phyloP scores from a whole-genome alignment of 148 eudicot genomes.

The Camellia japonica region DNA sequence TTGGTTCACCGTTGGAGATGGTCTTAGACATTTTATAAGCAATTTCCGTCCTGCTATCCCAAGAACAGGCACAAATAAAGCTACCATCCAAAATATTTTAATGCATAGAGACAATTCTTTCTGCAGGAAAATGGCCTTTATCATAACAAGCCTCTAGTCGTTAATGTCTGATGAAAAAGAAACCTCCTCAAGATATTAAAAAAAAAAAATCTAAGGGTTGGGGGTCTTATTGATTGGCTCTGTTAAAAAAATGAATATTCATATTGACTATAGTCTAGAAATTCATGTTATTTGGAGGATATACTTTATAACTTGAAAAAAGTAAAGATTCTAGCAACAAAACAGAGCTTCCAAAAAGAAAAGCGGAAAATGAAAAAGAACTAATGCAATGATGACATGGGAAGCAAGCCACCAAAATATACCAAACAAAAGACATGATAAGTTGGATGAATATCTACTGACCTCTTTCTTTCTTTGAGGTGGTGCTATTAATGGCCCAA shows the following conservation, averaged over 20 bases:
- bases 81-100: not conserved
- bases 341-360: not conserved
- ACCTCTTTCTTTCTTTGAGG: slow-evolving; percentile 95
- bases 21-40: not conserved
- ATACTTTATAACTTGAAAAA: not conserved
- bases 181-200: not conserved
- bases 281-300: not conserved
- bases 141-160: not conserved
- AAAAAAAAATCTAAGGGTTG: not conserved
- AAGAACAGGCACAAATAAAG: not conserved
- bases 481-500: slow-evolving; percentile 58
- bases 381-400: not conserved
- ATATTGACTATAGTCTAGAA: not conserved
- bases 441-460: slow-evolving; percentile 11
- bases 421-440: not conserved
- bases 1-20: too few relatives aligned
- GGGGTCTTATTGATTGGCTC: not conserved
- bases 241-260: not conserved
- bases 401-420: not conserved
- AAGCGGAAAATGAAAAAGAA: not conserved
- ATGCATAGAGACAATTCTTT: not conserved
- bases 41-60: not conserved
- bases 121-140: not conserved
- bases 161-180: not conserved
- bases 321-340: not conserved